phyloP scores from a whole-genome alignment of 805 yeast genomes.

The Novakomyces olei region DNA sequence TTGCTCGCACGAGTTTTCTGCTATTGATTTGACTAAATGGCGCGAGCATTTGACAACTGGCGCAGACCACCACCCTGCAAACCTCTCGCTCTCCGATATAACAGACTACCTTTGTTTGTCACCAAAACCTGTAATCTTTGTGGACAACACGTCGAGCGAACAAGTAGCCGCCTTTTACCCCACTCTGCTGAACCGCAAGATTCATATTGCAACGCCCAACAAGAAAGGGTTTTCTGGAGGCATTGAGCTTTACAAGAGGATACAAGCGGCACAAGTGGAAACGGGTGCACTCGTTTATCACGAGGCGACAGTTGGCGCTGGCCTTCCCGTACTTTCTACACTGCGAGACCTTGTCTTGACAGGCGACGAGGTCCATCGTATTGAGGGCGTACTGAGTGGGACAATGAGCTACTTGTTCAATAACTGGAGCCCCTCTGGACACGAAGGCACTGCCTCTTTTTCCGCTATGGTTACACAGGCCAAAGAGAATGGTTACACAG shows the following conservation, averaged over 20 bases:
- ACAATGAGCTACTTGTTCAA: slow-evolving; percentile 88
- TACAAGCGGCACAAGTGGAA: slow-evolving; percentile 24
- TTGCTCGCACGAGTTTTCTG: slow-evolving; percentile 44
- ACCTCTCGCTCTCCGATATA: slow-evolving; percentile 36
- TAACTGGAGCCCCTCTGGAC: slow-evolving; percentile 36
- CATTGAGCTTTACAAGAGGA: slow-evolving; percentile 49
- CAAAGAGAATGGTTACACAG: slow-evolving; percentile 82
- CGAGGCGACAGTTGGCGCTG: slow-evolving; percentile 98
- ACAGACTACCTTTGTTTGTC: slow-evolving; percentile 41
- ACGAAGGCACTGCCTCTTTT: slow-evolving; percentile 31
- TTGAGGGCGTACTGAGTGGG: slow-evolving; percentile 94
- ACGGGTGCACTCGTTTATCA: slow-evolving; percentile 67
- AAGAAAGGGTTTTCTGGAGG: slow-evolving; percentile 87
- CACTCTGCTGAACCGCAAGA: slow-evolving; percentile 45
- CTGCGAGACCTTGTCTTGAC: slow-evolving; percentile 72
- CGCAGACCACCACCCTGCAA: slow-evolving; percentile 13
- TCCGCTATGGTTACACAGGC: slow-evolving; percentile 81
- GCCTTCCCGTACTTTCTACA: slow-evolving; percentile 79
- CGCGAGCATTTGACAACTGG: slow-evolving; percentile 24
- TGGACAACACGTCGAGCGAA: slow-evolving; percentile 85
- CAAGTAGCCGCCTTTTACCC: slow-evolving; percentile 60
- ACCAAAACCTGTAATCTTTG: slow-evolving; percentile 53
- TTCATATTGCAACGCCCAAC: slow-evolving; percentile 94
- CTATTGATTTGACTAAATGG: slow-evolving; percentile 46
- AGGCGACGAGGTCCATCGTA: slow-evolving; percentile 76